These are phyloP conservation scores for Boletus calvinii DNA, from an alignment of 1,284 basidiomycete species.

Conservation along the genomic window DNA sequence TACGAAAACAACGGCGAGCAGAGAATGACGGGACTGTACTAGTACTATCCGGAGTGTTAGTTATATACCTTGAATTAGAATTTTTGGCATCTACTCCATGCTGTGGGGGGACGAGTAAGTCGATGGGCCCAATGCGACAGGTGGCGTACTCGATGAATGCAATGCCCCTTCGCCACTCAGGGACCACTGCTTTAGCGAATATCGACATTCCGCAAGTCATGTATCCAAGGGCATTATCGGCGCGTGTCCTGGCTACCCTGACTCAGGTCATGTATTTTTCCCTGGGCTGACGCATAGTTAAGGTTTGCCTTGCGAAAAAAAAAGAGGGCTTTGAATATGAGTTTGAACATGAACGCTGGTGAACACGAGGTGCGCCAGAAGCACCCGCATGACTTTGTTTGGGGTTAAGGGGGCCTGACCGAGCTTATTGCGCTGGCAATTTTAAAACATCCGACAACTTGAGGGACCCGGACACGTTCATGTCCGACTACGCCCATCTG, in stretches of 20 bases:
- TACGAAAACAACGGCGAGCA: slow-evolving; percentile 30
- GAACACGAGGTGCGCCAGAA: slow-evolving; percentile 34
- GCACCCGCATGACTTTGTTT: slow-evolving; percentile 23
- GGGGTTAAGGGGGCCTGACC: slow-evolving; percentile 23
- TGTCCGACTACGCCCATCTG: slow-evolving; percentile 4
- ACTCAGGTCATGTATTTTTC: slow-evolving; percentile 7
- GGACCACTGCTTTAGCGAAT: slow-evolving; percentile 23
- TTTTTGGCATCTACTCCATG: slow-evolving; percentile 25
- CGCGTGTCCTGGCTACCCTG: slow-evolving; percentile 24
- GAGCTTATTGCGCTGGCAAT: slow-evolving; percentile 4
- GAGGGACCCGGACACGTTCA: not conserved
- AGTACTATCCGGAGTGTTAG: slow-evolving; percentile 33
- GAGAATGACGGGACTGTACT: slow-evolving; percentile 35
- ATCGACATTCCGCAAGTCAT: slow-evolving; percentile 14
- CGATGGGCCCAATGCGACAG: not conserved
- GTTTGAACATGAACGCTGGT: slow-evolving; percentile 5
- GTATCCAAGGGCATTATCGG: slow-evolving; percentile 18
- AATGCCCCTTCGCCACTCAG: slow-evolving; percentile 27
- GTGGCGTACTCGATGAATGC: slow-evolving; percentile 23
- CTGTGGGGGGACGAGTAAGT: slow-evolving; percentile 1
- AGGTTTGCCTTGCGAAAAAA: slow-evolving; percentile 20
- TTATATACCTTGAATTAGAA: slow-evolving; percentile 39
- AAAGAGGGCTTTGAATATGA: slow-evolving; percentile 6
- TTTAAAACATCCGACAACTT: not conserved
- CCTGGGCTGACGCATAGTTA: slow-evolving; percentile 20